A percentile compares a stretch with the other conserved stretches of the same genome.
Conservation (phyloP, 371 early-diverging fungal genomes). For the Lichtheimia ramosa region DNA sequence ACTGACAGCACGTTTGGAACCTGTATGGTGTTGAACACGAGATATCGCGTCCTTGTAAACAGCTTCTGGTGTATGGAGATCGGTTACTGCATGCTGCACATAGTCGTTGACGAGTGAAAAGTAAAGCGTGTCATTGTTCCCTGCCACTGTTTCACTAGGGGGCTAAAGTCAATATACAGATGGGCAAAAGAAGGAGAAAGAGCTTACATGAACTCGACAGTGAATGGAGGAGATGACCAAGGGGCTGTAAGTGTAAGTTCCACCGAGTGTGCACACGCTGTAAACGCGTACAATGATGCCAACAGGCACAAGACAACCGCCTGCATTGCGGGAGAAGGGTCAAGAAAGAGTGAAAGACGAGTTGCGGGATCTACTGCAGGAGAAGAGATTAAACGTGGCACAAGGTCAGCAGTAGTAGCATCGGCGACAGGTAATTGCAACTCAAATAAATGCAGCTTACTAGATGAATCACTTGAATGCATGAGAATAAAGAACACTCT, state of each 20-base stretch:
- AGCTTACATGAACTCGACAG: slow-evolving; percentile 67
- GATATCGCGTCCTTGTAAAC: slow-evolving; percentile 47
- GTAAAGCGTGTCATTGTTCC: slow-evolving; percentile 62
- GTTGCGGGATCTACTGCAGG: too few relatives aligned
- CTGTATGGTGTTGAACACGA: slow-evolving; percentile 27
- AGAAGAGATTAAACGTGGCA: neutral
- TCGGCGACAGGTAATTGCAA: too few relatives aligned
- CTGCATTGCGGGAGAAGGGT: neutral
- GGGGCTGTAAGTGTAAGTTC: slow-evolving; percentile 54
- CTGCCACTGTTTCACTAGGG: slow-evolving; percentile 60
- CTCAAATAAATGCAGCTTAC: too few relatives aligned
- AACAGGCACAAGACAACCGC: neutral
- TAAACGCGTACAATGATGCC: neutral
- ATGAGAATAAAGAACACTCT: too few relatives aligned
- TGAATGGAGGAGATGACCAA: slow-evolving; percentile 58
- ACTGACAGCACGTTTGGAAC: slow-evolving; percentile 25
- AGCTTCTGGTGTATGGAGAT: slow-evolving; percentile 27
- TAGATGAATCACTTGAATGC: too few relatives aligned
- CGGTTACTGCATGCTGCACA: slow-evolving; percentile 14
- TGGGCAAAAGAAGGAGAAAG: neutral
- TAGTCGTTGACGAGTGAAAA: slow-evolving; percentile 58
- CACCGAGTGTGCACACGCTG: slow-evolving; percentile 48
- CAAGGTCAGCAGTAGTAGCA: neutral
- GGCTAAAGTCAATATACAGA: neutral
- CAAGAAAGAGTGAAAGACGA: neutral